Evolutionary conservation across 202 grass and related monocot genomes (phyloP), one percentile per base, ranked within the genome.

Genomic region (Hordeum pubiflorum): DNA sequence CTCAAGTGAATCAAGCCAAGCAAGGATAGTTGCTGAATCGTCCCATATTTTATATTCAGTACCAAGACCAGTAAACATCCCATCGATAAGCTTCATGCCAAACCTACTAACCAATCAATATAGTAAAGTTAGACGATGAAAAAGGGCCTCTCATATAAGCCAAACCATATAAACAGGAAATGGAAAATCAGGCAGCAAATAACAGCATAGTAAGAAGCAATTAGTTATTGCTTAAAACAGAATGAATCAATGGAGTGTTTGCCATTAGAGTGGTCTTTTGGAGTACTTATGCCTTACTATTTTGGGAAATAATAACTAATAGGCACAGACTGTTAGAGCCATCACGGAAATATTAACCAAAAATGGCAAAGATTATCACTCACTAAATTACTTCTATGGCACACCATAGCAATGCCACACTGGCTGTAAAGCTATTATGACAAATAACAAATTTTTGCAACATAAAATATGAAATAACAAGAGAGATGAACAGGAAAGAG

Each of bases 21-120:
- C 86, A 89, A 89, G 69, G 85, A 93, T 81, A 72, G 59, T 87
- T 81, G 92, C 82, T 23, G 92, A 93, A 79, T 93, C 86, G 76
- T 98, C 90, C 88, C 88, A 93, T 66, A 93, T 72, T 94, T 94
- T 86, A 73, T 75, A 94, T 81, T 98, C 92, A 77, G 86, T 71
- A 75, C 84, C 69, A 81, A 93, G 78, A 32, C 88, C 90, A 82
- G 61, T 27, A 63, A 92, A 89, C 59, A 75, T 67, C 66, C 76
- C 77, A 85, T 93, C 60, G 22, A 88, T 88, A 91, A 94, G 79
- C 58, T 87, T 93, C 70, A 73, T 78, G 65, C 33, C 76, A 36
- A 59, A 65, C 74, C 39, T 76, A 66, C 90, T 98, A 78, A 65
- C 85, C 37, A 21, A 91, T 78, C 72, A 86, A 11, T 14, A 18